Conservation (phyloP, 1,139 yeast genomes). For the Debaryomyces nepalensis region DNA sequence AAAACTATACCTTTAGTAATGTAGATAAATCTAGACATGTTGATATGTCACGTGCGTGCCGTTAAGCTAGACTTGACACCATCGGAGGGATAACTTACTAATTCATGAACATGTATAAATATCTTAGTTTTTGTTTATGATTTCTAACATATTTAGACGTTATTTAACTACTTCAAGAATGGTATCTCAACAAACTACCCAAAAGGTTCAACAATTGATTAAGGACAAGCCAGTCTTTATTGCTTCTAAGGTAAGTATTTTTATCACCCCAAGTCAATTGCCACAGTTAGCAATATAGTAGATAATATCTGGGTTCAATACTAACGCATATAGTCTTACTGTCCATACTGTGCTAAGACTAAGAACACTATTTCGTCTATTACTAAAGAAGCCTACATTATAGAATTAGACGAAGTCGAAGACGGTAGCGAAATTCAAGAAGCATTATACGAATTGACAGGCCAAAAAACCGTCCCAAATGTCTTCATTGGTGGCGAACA, state of each 20-base stretch:
- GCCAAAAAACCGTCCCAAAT: conserved; percentile 94
- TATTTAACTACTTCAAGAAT: conserved; percentile 24
- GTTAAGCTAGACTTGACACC: too few relatives aligned
- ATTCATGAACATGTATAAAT: too few relatives aligned
- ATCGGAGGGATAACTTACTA: too few relatives aligned
- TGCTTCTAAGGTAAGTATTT: conserved; percentile 68
- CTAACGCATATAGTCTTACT: conserved; percentile 39
- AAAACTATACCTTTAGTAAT: too few relatives aligned
- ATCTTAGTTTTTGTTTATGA: conserved; percentile 11
- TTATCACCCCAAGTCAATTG: neutral
- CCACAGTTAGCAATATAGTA: neutral
- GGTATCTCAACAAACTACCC: conserved; percentile 55
- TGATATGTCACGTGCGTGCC: too few relatives aligned
- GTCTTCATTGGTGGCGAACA: conserved; percentile 88
- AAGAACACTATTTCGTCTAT: conserved; percentile 59
- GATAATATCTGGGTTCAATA: too few relatives aligned
- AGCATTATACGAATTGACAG: conserved; percentile 75
- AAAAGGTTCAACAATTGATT: conserved; percentile 67
- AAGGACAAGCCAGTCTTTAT: conserved; percentile 72
- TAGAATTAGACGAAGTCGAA: conserved; percentile 61
- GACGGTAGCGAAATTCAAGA: conserved; percentile 67
- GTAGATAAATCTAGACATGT: too few relatives aligned
- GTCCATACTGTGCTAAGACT: conserved; percentile 76
- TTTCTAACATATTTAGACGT: conserved; percentile 16
- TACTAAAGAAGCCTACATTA: conserved; percentile 57